A percentile compares a stretch with the other conserved stretches of the same genome.
Conservation (phyloP, 2,329 filamentous ascomycete genomes). For the Aspergillus sojae region DNA sequence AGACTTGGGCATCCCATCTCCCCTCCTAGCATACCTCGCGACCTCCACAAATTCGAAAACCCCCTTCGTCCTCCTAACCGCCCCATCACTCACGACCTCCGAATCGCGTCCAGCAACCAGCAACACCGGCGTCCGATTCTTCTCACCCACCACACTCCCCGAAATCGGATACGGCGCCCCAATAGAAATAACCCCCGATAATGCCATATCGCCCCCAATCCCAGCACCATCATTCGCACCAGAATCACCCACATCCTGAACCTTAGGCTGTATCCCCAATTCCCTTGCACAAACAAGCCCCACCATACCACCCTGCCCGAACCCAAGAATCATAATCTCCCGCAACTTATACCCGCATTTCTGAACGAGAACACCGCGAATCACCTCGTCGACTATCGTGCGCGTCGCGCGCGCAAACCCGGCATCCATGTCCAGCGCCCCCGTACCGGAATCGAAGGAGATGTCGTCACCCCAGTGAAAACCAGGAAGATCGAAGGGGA, state of each 20-base stretch:
- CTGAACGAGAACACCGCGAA: slow-evolving; percentile 55
- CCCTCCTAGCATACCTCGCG: slow-evolving; percentile 68
- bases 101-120: slow-evolving; percentile 44
- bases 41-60: slow-evolving; percentile 69
- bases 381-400: slow-evolving; percentile 54
- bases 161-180: slow-evolving; percentile 46
- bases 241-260: not conserved
- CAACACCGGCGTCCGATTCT: slow-evolving; percentile 46
- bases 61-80: slow-evolving; percentile 64
- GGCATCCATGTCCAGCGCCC: slow-evolving; percentile 63
- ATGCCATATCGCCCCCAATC: slow-evolving; percentile 17
- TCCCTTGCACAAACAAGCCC: slow-evolving; percentile 60
- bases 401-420: slow-evolving; percentile 57
- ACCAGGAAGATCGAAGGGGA: slow-evolving; percentile 70
- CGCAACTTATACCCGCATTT: slow-evolving; percentile 62
- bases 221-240: not conserved
- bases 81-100: slow-evolving; percentile 62
- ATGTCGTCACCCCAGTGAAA: slow-evolving; percentile 74
- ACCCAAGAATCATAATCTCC: slow-evolving; percentile 68
- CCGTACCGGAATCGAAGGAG: slow-evolving; percentile 53
- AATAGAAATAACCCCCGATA: slow-evolving; percentile 44
- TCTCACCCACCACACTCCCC: slow-evolving; percentile 28
- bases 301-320: slow-evolving; percentile 67
- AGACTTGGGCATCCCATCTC: slow-evolving; percentile 80
- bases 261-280: slow-evolving; percentile 27